Base-by-base conservation (phyloP, 108 stramenopile species). In the Craspedostauros australis region DNA sequence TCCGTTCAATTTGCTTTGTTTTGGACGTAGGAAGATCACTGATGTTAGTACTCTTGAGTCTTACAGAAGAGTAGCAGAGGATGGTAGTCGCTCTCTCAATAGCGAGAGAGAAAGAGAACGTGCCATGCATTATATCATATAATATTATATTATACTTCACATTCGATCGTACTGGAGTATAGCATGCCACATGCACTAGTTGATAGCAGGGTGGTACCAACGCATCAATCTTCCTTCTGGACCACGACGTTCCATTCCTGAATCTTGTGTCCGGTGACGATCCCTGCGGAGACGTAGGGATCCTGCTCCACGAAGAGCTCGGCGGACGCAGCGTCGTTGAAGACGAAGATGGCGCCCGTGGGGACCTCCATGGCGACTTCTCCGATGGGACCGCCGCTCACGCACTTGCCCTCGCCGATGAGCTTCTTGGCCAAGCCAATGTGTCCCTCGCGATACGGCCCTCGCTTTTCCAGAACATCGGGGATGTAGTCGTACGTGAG, bases 381-480 rank as follows among this genome's bases (percentile, higher is more conserved):
- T 3, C 61, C 70, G 0, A 62, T 73, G 0, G 90, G 83, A 15
- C 90, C 90, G 28, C 80, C 90, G 50, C 67, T 70, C 7, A 88
- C 40, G 41, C 81, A 85, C 3, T 21, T 66, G 21, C 79, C 84
- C 30, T 74, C 73, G 21, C 39, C 80, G 47, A 83, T 75, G 56
- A 85, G 54, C 44, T 76, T 31, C 25, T 88, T 76, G 29, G 82
- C 82, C 57, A 92, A 54, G 4, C 52, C 79, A 26, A 92, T 44
- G 51, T 92, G 90, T 37, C 72, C 86, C 21, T 80, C 86, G 37
- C 90, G 69, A 54, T 73, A 70, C 4, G 90, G 90, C 25, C 72
- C 82, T 16, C 89, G 66, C 51, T 85, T 91, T 46, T 91, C 89
- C 42, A 91, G 62, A 4, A 91, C 85, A 52, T 91, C 89, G 4